A percentile compares a stretch with the other conserved stretches of the same genome.
Evolutionary conservation across 73 alveolate genomes (phyloP).

Genomic region (Paramecium octaurelia): DNA sequence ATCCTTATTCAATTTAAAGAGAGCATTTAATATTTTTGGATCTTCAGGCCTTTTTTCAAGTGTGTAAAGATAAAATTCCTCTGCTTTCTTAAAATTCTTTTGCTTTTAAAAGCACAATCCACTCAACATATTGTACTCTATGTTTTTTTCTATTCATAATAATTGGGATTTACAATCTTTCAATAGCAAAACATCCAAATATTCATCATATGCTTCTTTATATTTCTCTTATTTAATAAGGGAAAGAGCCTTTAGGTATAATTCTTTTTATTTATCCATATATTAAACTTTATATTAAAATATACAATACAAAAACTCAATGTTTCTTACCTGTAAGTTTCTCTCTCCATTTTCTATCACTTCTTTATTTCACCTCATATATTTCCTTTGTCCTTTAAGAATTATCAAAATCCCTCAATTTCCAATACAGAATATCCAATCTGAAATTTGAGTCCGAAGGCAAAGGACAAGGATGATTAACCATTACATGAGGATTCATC

Average conservation of each 20-base stretch:
- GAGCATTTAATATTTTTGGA: not conserved
- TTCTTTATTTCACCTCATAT: not conserved
- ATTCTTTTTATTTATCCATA: not conserved
- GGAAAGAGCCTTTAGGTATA: not conserved
- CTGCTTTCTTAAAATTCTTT: not conserved
- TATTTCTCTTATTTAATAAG: not conserved
- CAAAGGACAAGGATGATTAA: slow-evolving; percentile 56
- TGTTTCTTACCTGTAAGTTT: slow-evolving; percentile 29
- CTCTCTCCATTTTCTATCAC: slow-evolving; percentile 31
- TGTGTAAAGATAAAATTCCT: not conserved
- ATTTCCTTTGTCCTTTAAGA: slow-evolving; percentile 11
- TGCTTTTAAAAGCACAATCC: not conserved
- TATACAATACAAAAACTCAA: not conserved
- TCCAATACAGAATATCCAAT: slow-evolving; percentile 52
- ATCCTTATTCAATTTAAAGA: slow-evolving; percentile 21
- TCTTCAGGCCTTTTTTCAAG: slow-evolving; percentile 12
- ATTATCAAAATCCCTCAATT: slow-evolving; percentile 32
- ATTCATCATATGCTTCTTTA: not conserved
- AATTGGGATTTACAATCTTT: not conserved
- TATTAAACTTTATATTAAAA: not conserved
- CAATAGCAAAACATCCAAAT: not conserved
- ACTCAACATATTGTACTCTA: slow-evolving; percentile 3
- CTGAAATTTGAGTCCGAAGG: slow-evolving; percentile 66
- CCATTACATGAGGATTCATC: slow-evolving; percentile 53
- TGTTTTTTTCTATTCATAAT: not conserved